Base-by-base conservation (phyloP, 2,329 filamentous ascomycete species). In the Fusarium keratoplasticum region DNA sequence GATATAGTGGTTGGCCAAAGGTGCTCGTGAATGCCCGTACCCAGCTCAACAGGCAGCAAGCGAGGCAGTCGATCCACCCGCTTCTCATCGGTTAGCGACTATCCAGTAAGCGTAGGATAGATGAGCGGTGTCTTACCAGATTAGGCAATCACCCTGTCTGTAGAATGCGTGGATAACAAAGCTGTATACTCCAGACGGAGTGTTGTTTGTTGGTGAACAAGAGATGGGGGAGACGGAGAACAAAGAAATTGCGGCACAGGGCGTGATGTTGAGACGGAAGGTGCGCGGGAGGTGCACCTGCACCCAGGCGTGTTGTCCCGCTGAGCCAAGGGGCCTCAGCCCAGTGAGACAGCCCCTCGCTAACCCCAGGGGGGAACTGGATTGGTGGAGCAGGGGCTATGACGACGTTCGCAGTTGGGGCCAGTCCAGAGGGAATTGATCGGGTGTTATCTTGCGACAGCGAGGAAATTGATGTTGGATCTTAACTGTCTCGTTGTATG, bases 11-110 rank as follows among this genome's bases (percentile, higher is more conserved):
- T n/a, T 47, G 58, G 57, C 22, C n/a, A 36, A 25, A 57, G 50
- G 10, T 11, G 52, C 22, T 33, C 31, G 52, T 57, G 52, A 57
- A 57, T 36, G 42, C 42, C 42, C 42, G 27, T 54, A 54, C 47
- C 29, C 40, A 54, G 50, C 40, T 50, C 61, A 67, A 25, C 71
- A 73, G 71, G 71, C 71, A 73, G 67, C 71, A 58, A 59, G 57
- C 59, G 22, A 73, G 71, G 67, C 71, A 73, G 68, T 63, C 59
- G 66, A 47, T 73, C 70, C 70, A 72, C 70, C 33, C 35, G 10
- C 52, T 55, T 1, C 52, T 57, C 14, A 36, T 33, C n/a, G 31
- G 52, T 57, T 57, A 57, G 52, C 52, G 5, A 25, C 31, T 18
- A n/a, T 36, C 31, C 52, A 25, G 29, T 57, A 25, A 22, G 20